Conservation (phyloP, 2,329 filamentous ascomycete species). For the Exophiala calicioides region DNA sequence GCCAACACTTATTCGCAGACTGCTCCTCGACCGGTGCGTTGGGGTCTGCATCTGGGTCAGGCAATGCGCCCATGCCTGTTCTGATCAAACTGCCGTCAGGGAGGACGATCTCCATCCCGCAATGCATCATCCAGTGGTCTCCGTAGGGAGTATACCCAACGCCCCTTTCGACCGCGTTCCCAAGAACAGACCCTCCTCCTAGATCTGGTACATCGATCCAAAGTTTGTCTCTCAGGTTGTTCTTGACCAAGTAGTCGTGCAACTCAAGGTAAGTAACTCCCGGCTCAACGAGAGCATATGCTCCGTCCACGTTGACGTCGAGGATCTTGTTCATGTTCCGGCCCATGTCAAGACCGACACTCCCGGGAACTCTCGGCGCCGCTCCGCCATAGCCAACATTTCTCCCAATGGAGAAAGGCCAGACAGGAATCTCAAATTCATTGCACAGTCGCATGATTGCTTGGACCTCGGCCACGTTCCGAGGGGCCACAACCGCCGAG, state of each 20-base stretch:
- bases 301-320: slow-evolving; percentile 37
- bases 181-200: slow-evolving; percentile 55
- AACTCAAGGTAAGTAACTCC: slow-evolving; percentile 52
- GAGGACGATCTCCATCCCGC: slow-evolving; percentile 47
- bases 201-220: slow-evolving; percentile 55
- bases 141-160: slow-evolving; percentile 40
- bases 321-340: slow-evolving; percentile 40
- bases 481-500: slow-evolving; percentile 42
- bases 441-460: slow-evolving; percentile 36
- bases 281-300: slow-evolving; percentile 40
- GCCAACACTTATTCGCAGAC: slow-evolving; percentile 42
- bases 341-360: slow-evolving; percentile 48
- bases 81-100: slow-evolving; percentile 43
- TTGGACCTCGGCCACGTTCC: slow-evolving; percentile 37
- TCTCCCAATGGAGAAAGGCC: slow-evolving; percentile 42
- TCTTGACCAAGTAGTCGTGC: slow-evolving; percentile 46
- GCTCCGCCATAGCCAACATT: slow-evolving; percentile 55
- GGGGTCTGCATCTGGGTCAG: slow-evolving; percentile 13
- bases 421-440: slow-evolving; percentile 38
- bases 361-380: slow-evolving; percentile 47
- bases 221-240: slow-evolving; percentile 41
- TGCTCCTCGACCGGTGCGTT: slow-evolving; percentile 13
- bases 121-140: slow-evolving; percentile 50
- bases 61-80: slow-evolving; percentile 45
- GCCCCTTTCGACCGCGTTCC: slow-evolving; percentile 52